Evolutionary conservation across 2,329 filamentous ascomycete genomes (phyloP).

Genomic region (Clonostachys rhizophaga): DNA sequence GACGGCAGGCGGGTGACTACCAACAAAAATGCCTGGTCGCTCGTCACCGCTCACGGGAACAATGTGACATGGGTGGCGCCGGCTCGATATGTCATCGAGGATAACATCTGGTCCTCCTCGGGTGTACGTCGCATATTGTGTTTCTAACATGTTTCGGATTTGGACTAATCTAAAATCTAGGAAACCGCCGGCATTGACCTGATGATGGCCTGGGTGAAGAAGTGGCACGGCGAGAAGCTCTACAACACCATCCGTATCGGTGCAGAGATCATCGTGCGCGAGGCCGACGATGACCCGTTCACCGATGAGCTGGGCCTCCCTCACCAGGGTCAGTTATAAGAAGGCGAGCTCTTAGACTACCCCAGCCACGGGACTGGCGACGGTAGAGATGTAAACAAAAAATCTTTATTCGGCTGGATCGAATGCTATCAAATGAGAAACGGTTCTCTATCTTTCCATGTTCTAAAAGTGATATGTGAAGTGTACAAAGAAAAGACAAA

Average conservation of each 20-base stretch:
- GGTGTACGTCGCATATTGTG: neutral
- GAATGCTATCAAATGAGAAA: too few relatives aligned
- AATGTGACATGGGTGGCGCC: slow-evolving; percentile 54
- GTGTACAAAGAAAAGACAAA: neutral
- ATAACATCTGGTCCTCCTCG: slow-evolving; percentile 58
- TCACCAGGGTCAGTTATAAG: neutral
- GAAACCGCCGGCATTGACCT: slow-evolving; percentile 2
- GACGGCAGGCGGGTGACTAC: slow-evolving; percentile 59
- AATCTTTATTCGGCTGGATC: too few relatives aligned
- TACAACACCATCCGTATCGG: neutral
- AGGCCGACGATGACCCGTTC: slow-evolving; percentile 1
- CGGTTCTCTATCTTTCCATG: too few relatives aligned
- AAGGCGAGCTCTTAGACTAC: too few relatives aligned
- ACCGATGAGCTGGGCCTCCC: slow-evolving; percentile 1
- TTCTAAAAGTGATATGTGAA: too few relatives aligned
- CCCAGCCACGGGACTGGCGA: too few relatives aligned
- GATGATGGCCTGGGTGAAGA: neutral
- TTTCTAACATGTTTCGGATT: neutral
- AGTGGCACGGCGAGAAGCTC: slow-evolving; percentile 1
- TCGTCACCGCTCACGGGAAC: slow-evolving; percentile 38
- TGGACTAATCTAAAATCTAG: neutral
- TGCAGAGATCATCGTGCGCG: neutral
- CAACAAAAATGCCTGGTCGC: slow-evolving; percentile 56
- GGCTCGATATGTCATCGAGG: slow-evolving; percentile 62
- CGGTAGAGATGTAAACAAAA: too few relatives aligned